A percentile compares a stretch with the other conserved stretches of the same genome.
Conservation (phyloP, 2,329 filamentous ascomycete species). For the Fusarium sp. region DNA sequence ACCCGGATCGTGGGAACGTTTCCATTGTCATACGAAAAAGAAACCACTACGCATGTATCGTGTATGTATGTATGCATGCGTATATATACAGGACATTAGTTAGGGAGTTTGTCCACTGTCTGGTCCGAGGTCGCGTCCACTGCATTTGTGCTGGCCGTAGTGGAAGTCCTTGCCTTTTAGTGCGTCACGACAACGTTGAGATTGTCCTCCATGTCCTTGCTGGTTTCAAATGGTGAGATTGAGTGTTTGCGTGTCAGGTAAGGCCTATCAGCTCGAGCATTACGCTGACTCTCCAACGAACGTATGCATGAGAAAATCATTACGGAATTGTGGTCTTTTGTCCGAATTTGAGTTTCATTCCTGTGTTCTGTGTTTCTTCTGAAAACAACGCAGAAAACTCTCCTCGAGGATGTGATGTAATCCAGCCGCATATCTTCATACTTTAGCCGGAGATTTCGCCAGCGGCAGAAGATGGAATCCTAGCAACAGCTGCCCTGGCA, state of each 20-base stretch:
- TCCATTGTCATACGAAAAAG: slow-evolving; percentile 14
- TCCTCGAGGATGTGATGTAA: slow-evolving; percentile 12
- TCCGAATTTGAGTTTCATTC: slow-evolving; percentile 1
- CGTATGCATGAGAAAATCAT: neutral
- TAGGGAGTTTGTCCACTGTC: neutral
- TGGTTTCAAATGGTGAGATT: neutral
- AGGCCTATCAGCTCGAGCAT: neutral
- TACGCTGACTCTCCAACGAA: neutral
- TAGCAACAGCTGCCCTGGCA: neutral
- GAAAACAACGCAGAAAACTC: slow-evolving; percentile 1
- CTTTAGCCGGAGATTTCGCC: neutral
- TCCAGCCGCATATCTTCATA: neutral
- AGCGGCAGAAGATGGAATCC: neutral
- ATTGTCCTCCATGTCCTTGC: slow-evolving; percentile 1
- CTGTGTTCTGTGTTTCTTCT: neutral
- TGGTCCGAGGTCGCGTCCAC: slow-evolving; percentile 32
- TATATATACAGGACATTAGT: neutral
- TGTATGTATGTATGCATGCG: neutral
- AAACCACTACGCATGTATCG: neutral
- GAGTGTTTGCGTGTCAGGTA: neutral
- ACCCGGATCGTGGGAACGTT: slow-evolving; percentile 28
- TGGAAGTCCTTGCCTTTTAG: neutral
- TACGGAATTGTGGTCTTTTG: neutral
- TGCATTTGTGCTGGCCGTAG: slow-evolving; percentile 12
- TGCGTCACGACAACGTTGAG: slow-evolving; percentile 21